These are phyloP conservation scores for Coffea humblotiana DNA, from an alignment of 305 asterid genomes.

Conservation along the genomic window DNA sequence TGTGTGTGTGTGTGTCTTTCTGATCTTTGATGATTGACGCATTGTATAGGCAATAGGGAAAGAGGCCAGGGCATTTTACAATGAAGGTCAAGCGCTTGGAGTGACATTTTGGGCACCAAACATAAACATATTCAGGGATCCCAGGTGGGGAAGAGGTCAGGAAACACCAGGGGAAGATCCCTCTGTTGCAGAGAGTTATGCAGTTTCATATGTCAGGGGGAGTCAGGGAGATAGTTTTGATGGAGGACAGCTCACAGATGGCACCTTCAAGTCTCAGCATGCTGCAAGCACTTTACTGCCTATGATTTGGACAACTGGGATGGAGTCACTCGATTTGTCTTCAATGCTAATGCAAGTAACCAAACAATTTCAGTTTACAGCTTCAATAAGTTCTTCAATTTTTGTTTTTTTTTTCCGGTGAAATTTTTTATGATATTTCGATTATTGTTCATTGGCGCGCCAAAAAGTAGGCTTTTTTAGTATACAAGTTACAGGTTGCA, in stretches of 20 bases:
- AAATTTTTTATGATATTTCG: conserved; percentile 29
- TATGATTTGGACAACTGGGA: conserved; percentile 86
- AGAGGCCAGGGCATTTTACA: conserved; percentile 67
- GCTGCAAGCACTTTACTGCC: conserved; percentile 88
- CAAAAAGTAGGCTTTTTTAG: too few species aligned
- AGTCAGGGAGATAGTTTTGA: conserved; percentile 68
- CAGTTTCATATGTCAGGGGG: conserved; percentile 78
- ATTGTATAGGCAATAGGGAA: conserved; percentile 55
- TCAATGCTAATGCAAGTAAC: conserved; percentile 58
- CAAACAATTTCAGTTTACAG: too few species aligned
- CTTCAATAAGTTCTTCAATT: too few species aligned
- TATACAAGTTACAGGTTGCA: background rate
- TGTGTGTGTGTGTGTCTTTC: too few species aligned
- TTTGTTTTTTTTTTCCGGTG: too few species aligned
- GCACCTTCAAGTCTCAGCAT: conserved; percentile 67
- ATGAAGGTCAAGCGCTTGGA: conserved; percentile 71
- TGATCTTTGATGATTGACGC: background rate
- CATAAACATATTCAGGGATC: conserved; percentile 71
- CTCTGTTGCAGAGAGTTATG: conserved; percentile 47
- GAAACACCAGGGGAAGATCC: conserved; percentile 88
- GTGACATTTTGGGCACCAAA: conserved; percentile 65
- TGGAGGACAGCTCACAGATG: conserved; percentile 44
- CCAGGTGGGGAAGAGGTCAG: conserved; percentile 91
- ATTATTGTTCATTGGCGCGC: too few species aligned
- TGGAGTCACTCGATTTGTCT: conserved; percentile 52